Evolutionary conservation across 805 yeast species (phyloP).

Genomic region (Zygosaccharomyces gambellarensis): DNA sequence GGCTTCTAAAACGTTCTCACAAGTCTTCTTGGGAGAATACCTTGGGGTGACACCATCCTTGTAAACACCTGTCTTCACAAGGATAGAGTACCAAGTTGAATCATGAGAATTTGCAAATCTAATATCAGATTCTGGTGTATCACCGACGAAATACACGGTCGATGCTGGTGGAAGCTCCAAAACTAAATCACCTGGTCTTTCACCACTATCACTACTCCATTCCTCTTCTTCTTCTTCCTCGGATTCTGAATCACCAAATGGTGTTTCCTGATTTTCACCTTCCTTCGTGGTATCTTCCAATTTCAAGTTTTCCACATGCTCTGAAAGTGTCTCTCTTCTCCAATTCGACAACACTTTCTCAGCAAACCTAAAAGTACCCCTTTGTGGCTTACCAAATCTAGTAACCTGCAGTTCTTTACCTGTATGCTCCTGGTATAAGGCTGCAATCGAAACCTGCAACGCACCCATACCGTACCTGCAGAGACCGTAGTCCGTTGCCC

Average conservation of each 20-base stretch:
- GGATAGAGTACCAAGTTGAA: slow-evolving; percentile 75
- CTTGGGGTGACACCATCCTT: slow-evolving; percentile 75
- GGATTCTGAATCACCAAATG: slow-evolving; percentile 15
- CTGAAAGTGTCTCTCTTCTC: slow-evolving; percentile 74
- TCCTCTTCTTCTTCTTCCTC: slow-evolving; percentile 29
- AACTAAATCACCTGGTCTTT: slow-evolving; percentile 39
- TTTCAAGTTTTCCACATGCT: slow-evolving; percentile 55
- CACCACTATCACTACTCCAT: slow-evolving; percentile 20
- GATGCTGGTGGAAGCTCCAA: slow-evolving; percentile 74
- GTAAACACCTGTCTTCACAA: slow-evolving; percentile 84
- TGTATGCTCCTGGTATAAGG: slow-evolving; percentile 77
- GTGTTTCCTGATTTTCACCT: slow-evolving; percentile 11
- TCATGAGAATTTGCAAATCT: slow-evolving; percentile 80
- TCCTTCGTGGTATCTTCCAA: slow-evolving; percentile 40
- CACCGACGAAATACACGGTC: slow-evolving; percentile 85
- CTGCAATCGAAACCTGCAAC: slow-evolving; percentile 80
- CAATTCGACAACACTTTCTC: slow-evolving; percentile 69
- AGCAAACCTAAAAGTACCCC: slow-evolving; percentile 81
- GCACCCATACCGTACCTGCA: slow-evolving; percentile 95
- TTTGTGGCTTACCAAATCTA: slow-evolving; percentile 85
- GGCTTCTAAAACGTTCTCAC: slow-evolving; percentile 74
- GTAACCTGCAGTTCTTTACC: slow-evolving; percentile 75
- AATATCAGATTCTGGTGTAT: slow-evolving; percentile 84
- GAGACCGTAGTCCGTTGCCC: slow-evolving; percentile 84
- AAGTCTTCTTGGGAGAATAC: slow-evolving; percentile 69